Conservation (phyloP, 2,329 filamentous ascomycete genomes). For the Xylaria hypoxylon region DNA sequence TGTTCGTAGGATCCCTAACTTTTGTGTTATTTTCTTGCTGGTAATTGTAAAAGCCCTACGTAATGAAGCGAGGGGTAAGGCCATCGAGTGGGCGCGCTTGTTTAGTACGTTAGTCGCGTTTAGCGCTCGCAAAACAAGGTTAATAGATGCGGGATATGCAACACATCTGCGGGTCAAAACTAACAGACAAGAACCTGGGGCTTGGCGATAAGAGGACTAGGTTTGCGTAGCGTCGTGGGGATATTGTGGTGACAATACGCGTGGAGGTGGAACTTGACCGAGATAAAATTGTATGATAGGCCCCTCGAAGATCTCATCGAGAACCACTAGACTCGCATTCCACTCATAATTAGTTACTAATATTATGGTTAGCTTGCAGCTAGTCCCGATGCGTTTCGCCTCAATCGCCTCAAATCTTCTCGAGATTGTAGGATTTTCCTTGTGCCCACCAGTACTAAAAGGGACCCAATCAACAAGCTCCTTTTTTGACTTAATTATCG, state of each 20-base stretch:
- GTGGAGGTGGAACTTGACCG: slow-evolving; percentile 21
- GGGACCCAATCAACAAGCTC: slow-evolving; percentile 2
- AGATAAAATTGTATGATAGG: slow-evolving; percentile 19
- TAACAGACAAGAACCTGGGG: slow-evolving; percentile 13
- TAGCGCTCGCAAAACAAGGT: slow-evolving; percentile 29
- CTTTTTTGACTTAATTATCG: background rate
- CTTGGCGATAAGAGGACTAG: slow-evolving; percentile 24
- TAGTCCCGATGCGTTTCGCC: slow-evolving; percentile 12
- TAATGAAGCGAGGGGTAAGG: background rate
- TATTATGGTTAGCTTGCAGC: background rate
- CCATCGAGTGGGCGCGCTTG: background rate
- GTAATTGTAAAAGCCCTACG: too few species aligned
- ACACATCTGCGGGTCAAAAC: slow-evolving; percentile 8
- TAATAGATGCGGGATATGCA: slow-evolving; percentile 28
- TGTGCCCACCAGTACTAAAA: background rate
- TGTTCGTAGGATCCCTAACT: background rate
- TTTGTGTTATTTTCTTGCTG: too few species aligned
- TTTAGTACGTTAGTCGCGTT: slow-evolving; percentile 22
- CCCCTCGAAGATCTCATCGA: slow-evolving; percentile 9
- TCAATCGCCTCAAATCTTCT: slow-evolving; percentile 6
- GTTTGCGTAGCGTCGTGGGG: slow-evolving; percentile 22
- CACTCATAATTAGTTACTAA: background rate
- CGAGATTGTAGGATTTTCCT: slow-evolving; percentile 4
- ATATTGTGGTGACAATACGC: slow-evolving; percentile 11
- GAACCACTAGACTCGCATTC: background rate